Conservation (phyloP, 306 rosid genomes). For the Rosa chinensis region DNA sequence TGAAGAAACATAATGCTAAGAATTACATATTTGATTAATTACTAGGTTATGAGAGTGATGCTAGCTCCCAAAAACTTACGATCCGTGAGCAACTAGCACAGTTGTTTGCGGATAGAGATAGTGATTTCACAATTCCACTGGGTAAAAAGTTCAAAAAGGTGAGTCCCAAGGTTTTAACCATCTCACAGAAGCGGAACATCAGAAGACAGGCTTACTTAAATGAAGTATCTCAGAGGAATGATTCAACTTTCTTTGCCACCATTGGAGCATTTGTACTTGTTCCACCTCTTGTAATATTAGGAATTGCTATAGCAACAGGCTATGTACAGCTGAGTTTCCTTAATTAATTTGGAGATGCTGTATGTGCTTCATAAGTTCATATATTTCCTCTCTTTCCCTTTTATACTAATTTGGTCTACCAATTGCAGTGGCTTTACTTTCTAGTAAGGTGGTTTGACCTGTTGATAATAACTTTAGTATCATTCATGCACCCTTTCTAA, state of each 20-base stretch:
- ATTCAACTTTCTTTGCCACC: conserved; percentile 82
- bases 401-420: neutral
- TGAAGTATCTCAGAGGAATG: conserved; percentile 90
- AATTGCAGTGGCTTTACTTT: neutral
- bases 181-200: conserved; percentile 90
- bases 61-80: conserved; percentile 38
- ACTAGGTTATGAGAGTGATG: conserved; percentile 75
- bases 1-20: conserved; percentile 1
- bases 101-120: conserved; percentile 67
- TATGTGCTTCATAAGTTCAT: neutral
- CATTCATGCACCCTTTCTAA: neutral
- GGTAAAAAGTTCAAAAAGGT: conserved; percentile 81
- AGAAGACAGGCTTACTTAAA: conserved; percentile 75
- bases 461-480: neutral
- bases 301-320: conserved; percentile 81
- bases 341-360: conserved; percentile 6
- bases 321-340: conserved; percentile 62
- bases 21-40: conserved; percentile 12
- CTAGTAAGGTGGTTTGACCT: neutral
- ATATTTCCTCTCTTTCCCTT: neutral
- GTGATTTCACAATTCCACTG: conserved; percentile 70
- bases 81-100: conserved; percentile 78
- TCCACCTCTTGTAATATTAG: conserved; percentile 87
- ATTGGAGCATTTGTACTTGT: conserved; percentile 89
- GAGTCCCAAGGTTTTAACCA: conserved; percentile 70